Base-by-base conservation (phyloP, 768 basidiomycete species). In the Hygrophoropsis aurantiaca region DNA sequence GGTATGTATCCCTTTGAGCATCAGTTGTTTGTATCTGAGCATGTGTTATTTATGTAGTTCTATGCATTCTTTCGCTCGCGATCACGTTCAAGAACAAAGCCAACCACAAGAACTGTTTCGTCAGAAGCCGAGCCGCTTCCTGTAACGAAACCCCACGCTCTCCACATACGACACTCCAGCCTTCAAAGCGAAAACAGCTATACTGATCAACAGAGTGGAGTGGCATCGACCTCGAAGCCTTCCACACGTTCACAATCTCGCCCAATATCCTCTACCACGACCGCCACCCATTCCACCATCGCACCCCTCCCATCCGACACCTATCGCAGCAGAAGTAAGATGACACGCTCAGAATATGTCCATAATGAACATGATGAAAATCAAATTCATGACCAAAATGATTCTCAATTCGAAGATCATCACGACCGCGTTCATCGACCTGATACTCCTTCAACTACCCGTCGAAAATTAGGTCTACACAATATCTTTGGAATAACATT, bases 31-130 rank as follows among this genome's bases (percentile, higher is more conserved):
- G 35, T 2, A 15, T 21, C 39, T 49, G 34, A 43, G 18, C 42
- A 30, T 42, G 43, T 19, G 41, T 24, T 24, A 38, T 38, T 45
- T 15, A 34, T 40, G 26, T 55, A 87, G 85, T 66, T 88, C 58
- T 82, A 78, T 56, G 76, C 72, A 21, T 85, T 87, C 66, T 68
- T 66, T 32, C 77, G 80, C 59, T 85, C 84, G n/a, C 83, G 81
- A 33, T 81, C 84, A 13, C 73, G 75, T 11, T 63, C 71, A 15
- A 59, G 61, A 7, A 40, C 44, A 38, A 55, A 55, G 8, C n/a
- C 35, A 13, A 11, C 26, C 10, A 33, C 51, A 8, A 32, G 50
- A 19, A 49, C 49, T 16, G 47, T 52, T 47, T 23, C 55, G 49
- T 50, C 53, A 54, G 7, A 56, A 42, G 42, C 46, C 53, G 42